A percentile compares a stretch with the other conserved stretches of the same genome.
Conservation (phyloP, 192 early-diverging fungal species). For the Helicostylum pulchrum region DNA sequence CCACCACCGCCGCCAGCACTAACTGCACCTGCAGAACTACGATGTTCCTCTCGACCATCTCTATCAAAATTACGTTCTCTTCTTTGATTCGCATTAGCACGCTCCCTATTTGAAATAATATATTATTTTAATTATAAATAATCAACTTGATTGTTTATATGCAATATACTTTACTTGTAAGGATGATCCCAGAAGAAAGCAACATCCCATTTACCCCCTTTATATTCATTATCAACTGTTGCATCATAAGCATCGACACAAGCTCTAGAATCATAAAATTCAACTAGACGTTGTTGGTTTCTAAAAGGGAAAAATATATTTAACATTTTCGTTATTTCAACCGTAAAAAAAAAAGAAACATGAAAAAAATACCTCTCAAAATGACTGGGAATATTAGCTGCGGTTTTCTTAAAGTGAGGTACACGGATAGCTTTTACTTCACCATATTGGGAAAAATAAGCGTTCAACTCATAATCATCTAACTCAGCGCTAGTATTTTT, state of each 20-base stretch:
- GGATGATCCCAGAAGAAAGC: constrained; percentile 44
- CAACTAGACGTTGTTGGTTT: constrained; percentile 41
- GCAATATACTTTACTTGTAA: constrained; percentile 22
- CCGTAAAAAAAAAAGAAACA: no score
- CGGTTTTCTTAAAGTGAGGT: constrained; percentile 23
- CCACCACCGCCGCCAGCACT: not conserved
- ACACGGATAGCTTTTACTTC: constrained; percentile 44
- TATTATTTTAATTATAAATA: not conserved
- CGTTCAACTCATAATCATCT: constrained; percentile 34
- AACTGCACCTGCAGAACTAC: constrained; percentile 4
- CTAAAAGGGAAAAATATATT: not conserved
- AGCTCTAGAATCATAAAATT: constrained; percentile 48
- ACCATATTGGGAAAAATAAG: constrained; percentile 43
- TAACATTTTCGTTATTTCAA: not conserved
- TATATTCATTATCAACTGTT: constrained; percentile 28
- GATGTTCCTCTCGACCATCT: constrained; percentile 25
- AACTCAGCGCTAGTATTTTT: constrained; percentile 35
- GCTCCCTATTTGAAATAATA: constrained; percentile 10
- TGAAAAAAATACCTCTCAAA: not conserved
- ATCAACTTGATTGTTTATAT: not conserved
- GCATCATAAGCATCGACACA: constrained; percentile 36
- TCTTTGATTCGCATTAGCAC: constrained; percentile 23
- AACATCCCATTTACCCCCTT: constrained; percentile 39
- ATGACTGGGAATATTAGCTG: constrained; percentile 1
- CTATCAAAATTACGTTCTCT: constrained; percentile 17